These are phyloP conservation scores for Lantana camara DNA, from an alignment of 257 asterid genomes.

Conservation along the genomic window DNA sequence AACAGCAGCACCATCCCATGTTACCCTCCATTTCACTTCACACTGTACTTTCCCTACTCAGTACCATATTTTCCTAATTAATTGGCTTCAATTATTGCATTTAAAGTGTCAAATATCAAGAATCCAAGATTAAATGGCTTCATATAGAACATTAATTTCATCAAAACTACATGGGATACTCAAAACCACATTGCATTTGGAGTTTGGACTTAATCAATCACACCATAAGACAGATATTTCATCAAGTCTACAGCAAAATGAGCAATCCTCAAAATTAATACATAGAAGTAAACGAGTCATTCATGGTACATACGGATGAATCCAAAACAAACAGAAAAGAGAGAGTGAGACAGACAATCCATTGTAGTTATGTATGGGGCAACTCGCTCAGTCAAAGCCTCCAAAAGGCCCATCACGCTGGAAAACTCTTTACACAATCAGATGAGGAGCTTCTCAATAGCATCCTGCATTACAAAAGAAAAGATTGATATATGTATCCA, in stretches of 20 bases:
- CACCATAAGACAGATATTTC: constrained; percentile 15
- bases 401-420: constrained; percentile 47
- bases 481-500: too few species aligned
- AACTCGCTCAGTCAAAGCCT: constrained; percentile 44
- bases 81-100: too few species aligned
- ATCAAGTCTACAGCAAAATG: neutral
- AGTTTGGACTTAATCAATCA: neutral
- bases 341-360: constrained; percentile 17
- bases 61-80: neutral
- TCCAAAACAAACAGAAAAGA: constrained; percentile 10
- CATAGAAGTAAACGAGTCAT: constrained; percentile 21
- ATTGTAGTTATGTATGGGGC: neutral
- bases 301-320: constrained; percentile 22
- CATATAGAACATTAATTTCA: too few species aligned
- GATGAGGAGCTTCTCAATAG: constrained; percentile 51
- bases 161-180: neutral
- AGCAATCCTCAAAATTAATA: constrained; percentile 5
- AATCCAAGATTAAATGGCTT: too few species aligned
- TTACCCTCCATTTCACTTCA: neutral
- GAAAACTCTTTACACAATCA: constrained; percentile 30
- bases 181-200: neutral
- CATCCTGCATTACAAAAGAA: constrained; percentile 32
- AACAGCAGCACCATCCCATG: neutral
- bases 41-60: neutral
- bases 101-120: too few species aligned